These are phyloP conservation scores for Daldinia grandis DNA, from an alignment of 495 filamentous ascomycete genomes.

Conservation along the genomic window DNA sequence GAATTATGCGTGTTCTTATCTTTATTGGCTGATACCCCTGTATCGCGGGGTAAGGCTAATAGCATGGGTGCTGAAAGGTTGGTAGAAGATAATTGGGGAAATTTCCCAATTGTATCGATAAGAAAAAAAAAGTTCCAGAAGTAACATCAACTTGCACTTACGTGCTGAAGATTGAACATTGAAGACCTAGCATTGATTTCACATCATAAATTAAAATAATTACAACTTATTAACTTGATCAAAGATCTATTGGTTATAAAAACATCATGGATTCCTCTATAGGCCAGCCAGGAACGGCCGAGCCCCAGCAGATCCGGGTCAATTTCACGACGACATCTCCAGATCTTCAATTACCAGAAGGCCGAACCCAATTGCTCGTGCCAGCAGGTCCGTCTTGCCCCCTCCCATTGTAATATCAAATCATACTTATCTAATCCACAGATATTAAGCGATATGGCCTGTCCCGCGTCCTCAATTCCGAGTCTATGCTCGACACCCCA, in stretches of 20 bases:
- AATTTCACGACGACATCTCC: constrained; percentile 65
- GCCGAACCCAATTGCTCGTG: constrained; percentile 61
- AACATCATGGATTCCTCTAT: constrained; percentile 37
- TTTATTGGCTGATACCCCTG: constrained; percentile 24
- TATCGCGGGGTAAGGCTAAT: constrained; percentile 40
- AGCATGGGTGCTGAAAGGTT: background rate
- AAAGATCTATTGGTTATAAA: background rate
- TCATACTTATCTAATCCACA: constrained; percentile 39
- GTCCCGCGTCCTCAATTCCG: constrained; percentile 90
- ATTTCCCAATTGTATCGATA: constrained; percentile 31
- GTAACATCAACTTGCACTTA: background rate
- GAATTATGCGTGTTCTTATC: background rate
- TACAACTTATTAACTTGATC: background rate
- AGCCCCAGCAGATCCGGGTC: constrained; percentile 58
- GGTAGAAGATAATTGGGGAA: constrained; percentile 6
- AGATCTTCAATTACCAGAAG: constrained; percentile 65
- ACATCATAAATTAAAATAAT: background rate
- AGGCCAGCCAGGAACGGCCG: constrained; percentile 38
- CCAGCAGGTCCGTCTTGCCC: constrained; percentile 52
- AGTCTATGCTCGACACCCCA: constrained; percentile 75
- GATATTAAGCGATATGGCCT: constrained; percentile 89
- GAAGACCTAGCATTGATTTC: background rate
- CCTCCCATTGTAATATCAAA: constrained; percentile 11
- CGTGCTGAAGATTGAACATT: constrained; percentile 1
- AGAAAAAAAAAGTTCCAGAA: constrained; percentile 36